Conservation (phyloP, 192 early-diverging fungal species). For the Mortierella hygrophila region DNA sequence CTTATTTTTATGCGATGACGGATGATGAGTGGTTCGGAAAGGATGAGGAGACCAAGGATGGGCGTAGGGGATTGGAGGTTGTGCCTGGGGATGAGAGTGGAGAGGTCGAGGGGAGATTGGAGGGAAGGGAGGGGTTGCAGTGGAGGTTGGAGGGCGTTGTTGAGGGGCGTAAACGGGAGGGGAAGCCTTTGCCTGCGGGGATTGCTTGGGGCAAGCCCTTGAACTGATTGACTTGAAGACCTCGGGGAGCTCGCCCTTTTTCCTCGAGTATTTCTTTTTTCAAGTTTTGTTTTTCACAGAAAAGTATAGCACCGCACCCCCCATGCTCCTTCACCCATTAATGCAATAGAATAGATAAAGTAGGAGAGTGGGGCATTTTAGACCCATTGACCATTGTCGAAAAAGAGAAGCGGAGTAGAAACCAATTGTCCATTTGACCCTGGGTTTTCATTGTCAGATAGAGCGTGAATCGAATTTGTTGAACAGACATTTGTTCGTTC, state of each 20-base stretch:
- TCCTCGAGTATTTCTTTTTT: background rate
- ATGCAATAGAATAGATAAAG: background rate
- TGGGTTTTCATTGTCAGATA: background rate
- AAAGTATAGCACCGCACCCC: background rate
- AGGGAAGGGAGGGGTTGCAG: constrained; percentile 6
- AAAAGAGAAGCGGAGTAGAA: background rate
- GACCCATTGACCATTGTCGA: background rate
- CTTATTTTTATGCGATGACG: constrained; percentile 46
- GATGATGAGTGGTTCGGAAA: constrained; percentile 55
- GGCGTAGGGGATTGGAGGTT: background rate
- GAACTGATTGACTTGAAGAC: background rate
- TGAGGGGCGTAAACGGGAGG: constrained; percentile 13
- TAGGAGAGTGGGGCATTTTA: background rate
- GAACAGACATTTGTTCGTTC: background rate
- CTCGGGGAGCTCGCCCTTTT: background rate
- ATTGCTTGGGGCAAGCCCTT: constrained; percentile 14
- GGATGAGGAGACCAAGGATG: constrained; percentile 17
- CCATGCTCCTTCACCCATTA: background rate
- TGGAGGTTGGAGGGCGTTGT: constrained; percentile 23
- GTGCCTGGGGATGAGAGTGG: background rate
- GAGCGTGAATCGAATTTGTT: background rate
- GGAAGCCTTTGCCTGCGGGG: constrained; percentile 18
- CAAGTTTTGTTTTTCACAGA: background rate
- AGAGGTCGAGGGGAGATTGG: background rate
- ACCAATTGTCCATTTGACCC: background rate